Base-by-base conservation (phyloP, 2,329 filamentous ascomycete genomes). In the Orbilia oligospora region DNA sequence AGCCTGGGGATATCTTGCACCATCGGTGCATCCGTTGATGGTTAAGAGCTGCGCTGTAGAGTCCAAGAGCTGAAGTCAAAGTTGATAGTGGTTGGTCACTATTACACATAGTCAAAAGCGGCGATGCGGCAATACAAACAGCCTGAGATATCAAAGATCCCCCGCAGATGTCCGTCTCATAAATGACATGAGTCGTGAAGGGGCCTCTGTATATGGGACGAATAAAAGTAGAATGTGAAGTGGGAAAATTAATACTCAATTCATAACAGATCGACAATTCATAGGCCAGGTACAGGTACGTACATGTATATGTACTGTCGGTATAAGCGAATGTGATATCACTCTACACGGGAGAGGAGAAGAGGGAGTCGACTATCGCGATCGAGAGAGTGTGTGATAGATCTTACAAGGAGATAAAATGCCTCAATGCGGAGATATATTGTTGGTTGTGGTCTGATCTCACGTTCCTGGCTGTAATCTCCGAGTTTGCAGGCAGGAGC, bases 401-500 rank as follows among this genome's bases (percentile, higher is more conserved):
- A 68, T 68, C 65, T 68, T 30, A 36, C 27, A 55, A 56, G 41
- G 51, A 61, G 53, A 56, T 70, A 68, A 67, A 67, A 61, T 66
- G 53, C 51, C 61, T 73, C 70, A 66, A 55, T 22, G 41, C 71
- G 71, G 71, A 75, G 71, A 75, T 75, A 63, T 75, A 64, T 44
- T 73, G 51, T 55, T 67, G 38, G 38, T 14, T 61, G 53, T 73
- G 70, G 63, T 33, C 55, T 68, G 55, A 69, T 44, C 38, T 61
- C 36, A 65, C 65, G 46, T 69, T 65, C 65, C 65, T 69, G 64
- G 55, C 12, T 24, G 72, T 77, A 77, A 77, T 77, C 67, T 77
- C 73, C 73, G 73, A 53, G 14, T 12, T 5, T n/a, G n/a, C n/a
- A n/a, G n/a, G 18, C 18, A 38, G 36, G 48, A 20, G 18, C 16